Base-by-base conservation (phyloP, 192 early-diverging fungal species). In the Kappamyces sp. region DNA sequence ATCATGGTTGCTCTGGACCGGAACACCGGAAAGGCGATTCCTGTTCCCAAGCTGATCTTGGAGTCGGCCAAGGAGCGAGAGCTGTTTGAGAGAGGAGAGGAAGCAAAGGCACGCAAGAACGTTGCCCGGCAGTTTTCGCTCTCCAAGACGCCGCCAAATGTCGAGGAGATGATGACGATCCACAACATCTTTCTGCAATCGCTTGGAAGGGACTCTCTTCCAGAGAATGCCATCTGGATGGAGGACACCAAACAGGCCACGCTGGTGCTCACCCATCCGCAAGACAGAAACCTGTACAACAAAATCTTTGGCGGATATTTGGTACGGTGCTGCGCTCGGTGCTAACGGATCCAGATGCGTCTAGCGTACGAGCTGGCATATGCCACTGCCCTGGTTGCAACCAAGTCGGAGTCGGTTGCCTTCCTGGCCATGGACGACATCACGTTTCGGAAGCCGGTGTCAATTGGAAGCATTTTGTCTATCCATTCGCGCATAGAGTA, bases 311-410 rank as follows among this genome's bases (percentile, higher is more conserved):
- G 89, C 42, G 81, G 83, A 3, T 66, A 5, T 36, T n/a, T 36
- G 13, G 39, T 70, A 51, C 39, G 40, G 39, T 42, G 59, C 12
- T 32, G 32, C 6, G 8, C 39, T 42, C 31, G 47, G 10, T 46
- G 42, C 41, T 61, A 32, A 23, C 13, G 75, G 3, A 87, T 86
- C 44, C 69, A 93, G 48, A 91, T 96, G 89, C 82, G 86, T 49
- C 69, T 87, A 2, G 93, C 93, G 0, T 88, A 78, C 49, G 93
- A 96, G 71, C 77, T 94, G 0, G 87, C 90, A 3, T 88, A 84
- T 67, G 76, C 86, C 39, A 88, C 86, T 43, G 90, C 84, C 2
- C 75, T 82, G 0, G 65, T 90, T 6, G 89, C 89, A 49, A 72
- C 84, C 37, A 77, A 77, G 23, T 65, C 73, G 39, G 67, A 80